Conservation (phyloP, 139 green algal genomes). For the Chlamydomonas sp. region DNA sequence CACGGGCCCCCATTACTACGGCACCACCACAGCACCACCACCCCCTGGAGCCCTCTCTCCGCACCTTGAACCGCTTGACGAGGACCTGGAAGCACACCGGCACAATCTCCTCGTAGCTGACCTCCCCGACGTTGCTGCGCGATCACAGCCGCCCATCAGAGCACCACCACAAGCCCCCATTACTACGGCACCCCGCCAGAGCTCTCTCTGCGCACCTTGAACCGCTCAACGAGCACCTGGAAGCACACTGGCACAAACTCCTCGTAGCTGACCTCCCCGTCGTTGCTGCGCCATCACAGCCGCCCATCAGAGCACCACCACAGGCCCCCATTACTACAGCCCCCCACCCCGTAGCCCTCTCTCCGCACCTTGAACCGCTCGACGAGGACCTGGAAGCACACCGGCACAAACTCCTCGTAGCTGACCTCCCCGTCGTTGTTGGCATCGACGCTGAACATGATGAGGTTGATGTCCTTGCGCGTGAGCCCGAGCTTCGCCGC, state of each 20-base stretch:
- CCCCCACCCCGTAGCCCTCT: neutral
- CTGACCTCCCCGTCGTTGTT: constrained; percentile 21
- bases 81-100: constrained; percentile 39
- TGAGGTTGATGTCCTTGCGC: constrained; percentile 53
- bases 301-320: no score
- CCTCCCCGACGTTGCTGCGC: no score
- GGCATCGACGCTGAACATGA: constrained; percentile 31
- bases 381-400: constrained; percentile 37
- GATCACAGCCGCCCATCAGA: no score
- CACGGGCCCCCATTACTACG: no score
- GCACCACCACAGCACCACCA: no score
- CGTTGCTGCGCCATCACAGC: constrained; percentile 6
- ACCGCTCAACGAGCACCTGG: constrained; percentile 10
- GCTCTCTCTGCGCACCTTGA: neutral
- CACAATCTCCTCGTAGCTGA: constrained; percentile 41
- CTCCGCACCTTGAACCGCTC: constrained; percentile 11
- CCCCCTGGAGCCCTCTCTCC: neutral
- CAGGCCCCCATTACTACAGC: no score
- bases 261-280: constrained; percentile 29
- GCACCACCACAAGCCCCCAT: neutral
- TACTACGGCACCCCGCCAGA: neutral
- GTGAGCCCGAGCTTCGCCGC: constrained; percentile 48
- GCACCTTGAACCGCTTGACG: constrained; percentile 9
- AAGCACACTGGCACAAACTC: constrained; percentile 47
- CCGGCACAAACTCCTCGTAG: constrained; percentile 43